Evolutionary conservation across 1,284 basidiomycete genomes (phyloP).

Genomic region (Takashimella koratensis): DNA sequence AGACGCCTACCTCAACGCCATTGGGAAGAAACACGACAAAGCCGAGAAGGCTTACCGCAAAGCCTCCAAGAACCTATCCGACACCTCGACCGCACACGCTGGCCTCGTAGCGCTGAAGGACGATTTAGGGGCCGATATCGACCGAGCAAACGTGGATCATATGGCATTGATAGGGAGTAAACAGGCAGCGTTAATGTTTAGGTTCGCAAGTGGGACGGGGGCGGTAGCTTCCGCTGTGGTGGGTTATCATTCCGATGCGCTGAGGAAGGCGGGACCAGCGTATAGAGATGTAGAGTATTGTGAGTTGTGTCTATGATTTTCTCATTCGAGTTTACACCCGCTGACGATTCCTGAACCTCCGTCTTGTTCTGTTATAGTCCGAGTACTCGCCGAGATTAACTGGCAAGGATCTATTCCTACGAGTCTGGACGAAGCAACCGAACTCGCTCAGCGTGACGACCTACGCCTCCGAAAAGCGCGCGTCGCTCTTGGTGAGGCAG

Average conservation of each 20-base stretch:
- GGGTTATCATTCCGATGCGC: constrained; percentile 17
- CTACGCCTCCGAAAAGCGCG: neutral
- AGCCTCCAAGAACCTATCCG: constrained; percentile 21
- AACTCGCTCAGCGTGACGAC: neutral
- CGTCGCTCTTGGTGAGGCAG: neutral
- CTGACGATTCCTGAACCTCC: too few relatives aligned
- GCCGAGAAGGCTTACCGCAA: constrained; percentile 32
- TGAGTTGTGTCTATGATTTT: constrained; percentile 2
- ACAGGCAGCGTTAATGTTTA: constrained; percentile 11
- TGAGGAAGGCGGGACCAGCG: constrained; percentile 6
- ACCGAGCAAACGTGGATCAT: constrained; percentile 17
- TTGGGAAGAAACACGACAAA: constrained; percentile 26
- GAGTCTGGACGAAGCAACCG: neutral
- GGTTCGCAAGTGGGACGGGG: constrained; percentile 6
- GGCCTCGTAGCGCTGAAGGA: constrained; percentile 21
- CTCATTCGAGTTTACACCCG: too few relatives aligned
- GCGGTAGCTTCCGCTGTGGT: constrained; percentile 8
- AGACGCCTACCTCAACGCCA: constrained; percentile 22
- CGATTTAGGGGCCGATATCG: constrained; percentile 22
- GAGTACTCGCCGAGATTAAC: neutral
- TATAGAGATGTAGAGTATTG: constrained; percentile 19
- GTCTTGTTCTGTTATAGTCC: neutral
- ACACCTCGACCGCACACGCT: constrained; percentile 21
- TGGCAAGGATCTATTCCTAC: constrained; percentile 1
- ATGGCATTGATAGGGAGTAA: constrained; percentile 8